Base-by-base conservation (phyloP, 306 rosid species). In the Castanospermum australe region DNA sequence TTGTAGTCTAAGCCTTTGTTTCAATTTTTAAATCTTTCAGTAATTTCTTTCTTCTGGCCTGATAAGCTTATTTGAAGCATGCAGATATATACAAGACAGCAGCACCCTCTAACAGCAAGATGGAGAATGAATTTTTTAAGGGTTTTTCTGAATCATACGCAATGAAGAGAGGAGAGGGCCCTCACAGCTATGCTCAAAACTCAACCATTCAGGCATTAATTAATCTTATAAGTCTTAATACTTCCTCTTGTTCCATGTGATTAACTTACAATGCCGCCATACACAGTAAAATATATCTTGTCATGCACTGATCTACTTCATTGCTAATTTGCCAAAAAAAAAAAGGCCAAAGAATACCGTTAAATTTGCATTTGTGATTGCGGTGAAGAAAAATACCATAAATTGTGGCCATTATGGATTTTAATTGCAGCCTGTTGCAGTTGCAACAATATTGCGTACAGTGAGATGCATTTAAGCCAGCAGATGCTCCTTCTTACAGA, bases 91-190 rank as follows among this genome's bases (percentile, higher is more conserved):
- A 42, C 13, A n/a, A n/a, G n/a, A n/a, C n/a, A n/a, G n/a, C n/a
- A 4, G 8, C 0, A 4, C 10, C 10, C 44, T 39, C 6, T 8
- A 10, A 21, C 33, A 39, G 20, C 13, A 36, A 56, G 11, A 79
- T 71, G 79, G 79, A 61, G 67, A 39, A 73, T 39, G 68, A 63
- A 39, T 51, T 52, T 18, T 28, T 3, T 47, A 64, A 62, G 13
- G 30, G 66, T 36, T 71, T 36, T 61, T 20, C 54, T 61, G 73
- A 38, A 12, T 50, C 84, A 20, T 62, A 14, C 20, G 52, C 84
- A 18, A 82, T 82, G 86, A 79, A 82, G 9, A 81, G 84, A 21
- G 85, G 85, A 71, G 86, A 79, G 18, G 86, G 87, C n/a, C 83
- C 81, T 64, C 64, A 77, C 73, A 81, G 87, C 80, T 83, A 86